These are phyloP conservation scores for Gaeumannomyces tritici DNA, from an alignment of 2,329 filamentous ascomycete genomes.

Conservation along the genomic window DNA sequence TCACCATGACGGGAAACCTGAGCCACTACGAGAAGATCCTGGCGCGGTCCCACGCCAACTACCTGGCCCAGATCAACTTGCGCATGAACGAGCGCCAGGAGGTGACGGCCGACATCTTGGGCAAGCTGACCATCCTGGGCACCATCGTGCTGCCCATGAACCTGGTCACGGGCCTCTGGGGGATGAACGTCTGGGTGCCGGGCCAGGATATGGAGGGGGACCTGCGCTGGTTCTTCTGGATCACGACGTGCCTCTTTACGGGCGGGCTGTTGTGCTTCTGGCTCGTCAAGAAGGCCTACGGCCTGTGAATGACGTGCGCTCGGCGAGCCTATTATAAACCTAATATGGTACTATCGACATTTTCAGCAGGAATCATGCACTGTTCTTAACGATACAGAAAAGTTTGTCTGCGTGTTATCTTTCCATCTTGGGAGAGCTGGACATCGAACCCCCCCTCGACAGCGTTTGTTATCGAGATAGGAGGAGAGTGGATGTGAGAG, in stretches of 20 bases:
- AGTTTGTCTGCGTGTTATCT: not conserved
- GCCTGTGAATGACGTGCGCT: not conserved
- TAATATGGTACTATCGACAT: not conserved
- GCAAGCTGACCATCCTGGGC: constrained; percentile 88
- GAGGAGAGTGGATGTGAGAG: not conserved
- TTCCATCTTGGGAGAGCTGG: too few relatives aligned
- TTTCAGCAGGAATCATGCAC: not conserved
- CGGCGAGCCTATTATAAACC: not conserved
- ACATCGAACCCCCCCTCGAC: too few relatives aligned
- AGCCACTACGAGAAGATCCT: constrained; percentile 94
- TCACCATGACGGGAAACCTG: constrained; percentile 96
- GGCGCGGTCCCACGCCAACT: constrained; percentile 86
- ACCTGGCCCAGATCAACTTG: constrained; percentile 98
- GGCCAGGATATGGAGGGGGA: constrained; percentile 75
- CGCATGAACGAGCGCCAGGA: constrained; percentile 97
- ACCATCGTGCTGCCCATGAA: constrained; percentile 99
- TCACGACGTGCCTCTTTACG: constrained; percentile 63
- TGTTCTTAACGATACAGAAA: not conserved
- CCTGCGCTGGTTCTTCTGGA: constrained; percentile 64
- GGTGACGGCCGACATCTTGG: constrained; percentile 87
- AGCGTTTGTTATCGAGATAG: not conserved
- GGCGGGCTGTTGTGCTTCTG: constrained; percentile 76
- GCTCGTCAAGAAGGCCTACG: constrained; percentile 73
- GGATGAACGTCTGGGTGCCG: constrained; percentile 96
- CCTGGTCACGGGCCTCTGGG: constrained; percentile 96